Conservation (phyloP, 352 stramenopile species). For the Phytophthora idaei region DNA sequence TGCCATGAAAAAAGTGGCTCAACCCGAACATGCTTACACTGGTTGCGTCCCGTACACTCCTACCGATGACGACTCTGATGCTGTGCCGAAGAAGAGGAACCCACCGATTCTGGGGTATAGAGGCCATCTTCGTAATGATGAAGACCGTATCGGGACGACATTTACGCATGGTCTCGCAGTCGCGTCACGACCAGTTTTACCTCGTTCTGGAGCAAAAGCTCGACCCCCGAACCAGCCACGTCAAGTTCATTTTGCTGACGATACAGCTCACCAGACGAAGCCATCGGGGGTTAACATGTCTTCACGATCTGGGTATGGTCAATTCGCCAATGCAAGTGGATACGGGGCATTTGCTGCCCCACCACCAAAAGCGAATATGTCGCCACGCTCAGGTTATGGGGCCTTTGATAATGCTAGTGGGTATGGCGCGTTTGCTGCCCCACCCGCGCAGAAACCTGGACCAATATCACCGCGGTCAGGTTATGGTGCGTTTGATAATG, state of each 20-base stretch:
- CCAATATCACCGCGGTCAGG: constrained; percentile 27
- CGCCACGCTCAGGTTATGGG: constrained; percentile 32
- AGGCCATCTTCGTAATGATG: constrained; percentile 57
- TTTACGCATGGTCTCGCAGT: constrained; percentile 64
- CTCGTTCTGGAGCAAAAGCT: constrained; percentile 10
- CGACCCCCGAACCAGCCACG: constrained; percentile 10
- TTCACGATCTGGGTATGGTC: constrained; percentile 35
- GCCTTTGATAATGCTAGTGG: constrained; percentile 29
- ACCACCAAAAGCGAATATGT: constrained; percentile 22
- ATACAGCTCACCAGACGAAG: constrained; percentile 12
- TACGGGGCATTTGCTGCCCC: constrained; percentile 46
- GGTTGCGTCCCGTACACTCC: constrained; percentile 43
- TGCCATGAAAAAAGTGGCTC: constrained; percentile 69
- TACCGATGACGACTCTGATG: constrained; percentile 17
- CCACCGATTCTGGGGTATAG: constrained; percentile 67
- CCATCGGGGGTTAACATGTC: constrained; percentile 5
- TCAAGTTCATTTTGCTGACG: constrained; percentile 31
- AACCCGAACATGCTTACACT: constrained; percentile 74
- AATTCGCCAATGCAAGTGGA: constrained; percentile 29
- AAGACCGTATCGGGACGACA: constrained; percentile 72
- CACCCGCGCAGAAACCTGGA: constrained; percentile 8
- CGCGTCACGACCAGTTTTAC: constrained; percentile 13
- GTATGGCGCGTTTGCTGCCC: constrained; percentile 25
- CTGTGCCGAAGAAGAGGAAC: constrained; percentile 34
- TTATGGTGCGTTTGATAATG: constrained; percentile 45